A percentile compares a stretch with the other conserved stretches of the same genome.
phyloP scores from a whole-genome alignment of 768 basidiomycete species.

The Cubamyces lactineus region DNA sequence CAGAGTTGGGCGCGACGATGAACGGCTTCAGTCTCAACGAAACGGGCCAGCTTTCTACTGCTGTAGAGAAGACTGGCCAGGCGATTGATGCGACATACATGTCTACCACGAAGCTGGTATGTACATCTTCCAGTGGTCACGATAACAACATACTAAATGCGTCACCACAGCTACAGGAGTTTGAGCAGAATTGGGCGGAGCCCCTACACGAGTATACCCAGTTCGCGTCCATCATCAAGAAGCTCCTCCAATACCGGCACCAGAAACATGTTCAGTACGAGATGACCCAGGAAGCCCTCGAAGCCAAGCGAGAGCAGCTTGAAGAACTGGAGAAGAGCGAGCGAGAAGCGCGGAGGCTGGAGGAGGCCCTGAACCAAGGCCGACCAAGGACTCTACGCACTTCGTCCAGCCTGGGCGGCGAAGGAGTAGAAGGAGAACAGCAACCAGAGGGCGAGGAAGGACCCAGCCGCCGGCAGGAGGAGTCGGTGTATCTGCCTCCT shows the following conservation, averaged over 20 bases:
- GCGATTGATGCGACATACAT: conserved; percentile 94
- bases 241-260: conserved; percentile 90
- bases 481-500: conserved; percentile 63
- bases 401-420: conserved; percentile 34
- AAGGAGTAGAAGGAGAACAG: conserved; percentile 29
- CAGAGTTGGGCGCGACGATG: conserved; percentile 87
- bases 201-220: conserved; percentile 95
- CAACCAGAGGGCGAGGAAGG: conserved; percentile 35
- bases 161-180: conserved; percentile 75
- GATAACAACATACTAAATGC: conserved; percentile 1
- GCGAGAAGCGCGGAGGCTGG: conserved; percentile 84
- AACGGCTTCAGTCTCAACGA: conserved; percentile 95
- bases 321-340: conserved; percentile 94
- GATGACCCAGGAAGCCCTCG: conserved; percentile 91
- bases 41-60: conserved; percentile 67
- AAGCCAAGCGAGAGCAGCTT: conserved; percentile 79
- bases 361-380: conserved; percentile 67
- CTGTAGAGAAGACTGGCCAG: conserved; percentile 96
- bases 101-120: conserved; percentile 85
- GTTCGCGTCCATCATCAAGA: conserved; percentile 94
- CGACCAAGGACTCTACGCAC: conserved; percentile 27
- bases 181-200: conserved; percentile 95
- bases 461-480: conserved; percentile 30
- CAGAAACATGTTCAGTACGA: conserved; percentile 98
- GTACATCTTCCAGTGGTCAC: conserved; percentile 30